phyloP scores from a whole-genome alignment of 2,329 filamentous ascomycete species.

The Pestalotiopsis sp. region DNA sequence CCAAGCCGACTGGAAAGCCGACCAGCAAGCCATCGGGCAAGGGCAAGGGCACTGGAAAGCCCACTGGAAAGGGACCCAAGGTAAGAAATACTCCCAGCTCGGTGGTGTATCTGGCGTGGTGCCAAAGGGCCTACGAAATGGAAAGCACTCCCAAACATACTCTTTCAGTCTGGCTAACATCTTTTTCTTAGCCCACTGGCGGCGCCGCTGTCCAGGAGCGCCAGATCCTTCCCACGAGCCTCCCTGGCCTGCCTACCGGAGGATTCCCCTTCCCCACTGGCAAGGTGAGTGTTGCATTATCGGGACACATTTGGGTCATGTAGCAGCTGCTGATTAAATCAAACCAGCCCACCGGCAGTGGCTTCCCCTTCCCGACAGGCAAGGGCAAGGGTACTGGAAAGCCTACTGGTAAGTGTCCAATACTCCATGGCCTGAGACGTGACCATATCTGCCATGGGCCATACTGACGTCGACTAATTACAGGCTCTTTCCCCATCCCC shows the following conservation, averaged over 20 bases:
- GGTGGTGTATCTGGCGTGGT: too few species aligned
- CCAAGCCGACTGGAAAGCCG: not conserved
- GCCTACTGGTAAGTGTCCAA: not conserved
- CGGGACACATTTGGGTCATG: not conserved
- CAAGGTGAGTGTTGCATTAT: not conserved
- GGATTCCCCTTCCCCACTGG: not conserved
- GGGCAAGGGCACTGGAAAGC: slow-evolving; percentile 2
- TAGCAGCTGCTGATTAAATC: not conserved
- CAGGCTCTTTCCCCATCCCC: not conserved
- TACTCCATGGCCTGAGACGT: not conserved
- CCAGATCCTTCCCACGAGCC: not conserved
- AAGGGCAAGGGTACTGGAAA: not conserved
- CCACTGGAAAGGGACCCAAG: slow-evolving; percentile 1
- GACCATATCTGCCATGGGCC: not conserved
- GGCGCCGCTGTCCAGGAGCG: not conserved
- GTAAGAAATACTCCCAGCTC: not conserved
- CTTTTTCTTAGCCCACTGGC: not conserved
- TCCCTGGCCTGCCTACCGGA: not conserved
- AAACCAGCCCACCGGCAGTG: not conserved
- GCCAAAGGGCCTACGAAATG: not conserved
- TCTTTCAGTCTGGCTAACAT: not conserved
- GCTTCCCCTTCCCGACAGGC: not conserved
- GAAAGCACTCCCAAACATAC: too few species aligned
- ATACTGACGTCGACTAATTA: not conserved
- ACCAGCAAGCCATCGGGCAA: not conserved